phyloP scores from a whole-genome alignment of 2,329 filamentous ascomycete genomes.

The Paramyrothecium roridum region DNA sequence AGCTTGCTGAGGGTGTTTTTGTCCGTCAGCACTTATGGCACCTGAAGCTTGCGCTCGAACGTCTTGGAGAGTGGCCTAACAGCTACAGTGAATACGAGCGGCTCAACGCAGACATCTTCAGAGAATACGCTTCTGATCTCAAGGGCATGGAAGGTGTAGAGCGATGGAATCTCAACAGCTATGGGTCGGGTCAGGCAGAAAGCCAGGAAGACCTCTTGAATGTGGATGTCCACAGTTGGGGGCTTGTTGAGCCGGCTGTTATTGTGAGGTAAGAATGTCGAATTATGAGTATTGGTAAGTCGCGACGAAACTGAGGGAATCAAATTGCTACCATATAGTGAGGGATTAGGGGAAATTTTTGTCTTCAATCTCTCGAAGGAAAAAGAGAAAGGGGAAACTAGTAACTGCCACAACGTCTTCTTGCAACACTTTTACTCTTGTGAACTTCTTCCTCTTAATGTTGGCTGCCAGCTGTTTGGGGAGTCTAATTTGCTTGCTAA shows the following conservation, averaged over 20 bases:
- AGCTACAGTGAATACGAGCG: slow-evolving; percentile 42
- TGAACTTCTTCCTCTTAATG: too few relatives aligned
- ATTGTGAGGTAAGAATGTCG: neutral
- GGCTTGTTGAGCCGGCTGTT: slow-evolving; percentile 7
- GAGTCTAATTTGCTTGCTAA: too few relatives aligned
- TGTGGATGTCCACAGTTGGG: slow-evolving; percentile 18
- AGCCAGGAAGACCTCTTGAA: slow-evolving; percentile 25
- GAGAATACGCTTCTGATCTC: slow-evolving; percentile 32
- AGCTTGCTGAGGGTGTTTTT: slow-evolving; percentile 21
- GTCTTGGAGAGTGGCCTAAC: slow-evolving; percentile 40
- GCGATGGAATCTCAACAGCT: slow-evolving; percentile 43
- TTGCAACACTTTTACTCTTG: too few relatives aligned
- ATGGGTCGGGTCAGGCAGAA: slow-evolving; percentile 43
- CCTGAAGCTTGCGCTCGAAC: slow-evolving; percentile 33
- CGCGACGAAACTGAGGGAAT: too few relatives aligned
- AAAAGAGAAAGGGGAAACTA: too few relatives aligned
- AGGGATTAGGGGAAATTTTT: too few relatives aligned
- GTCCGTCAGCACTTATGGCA: slow-evolving; percentile 31
- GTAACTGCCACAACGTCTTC: too few relatives aligned
- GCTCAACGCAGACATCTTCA: slow-evolving; percentile 40
- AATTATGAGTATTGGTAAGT: neutral
- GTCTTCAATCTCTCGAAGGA: too few relatives aligned
- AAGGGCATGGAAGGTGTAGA: slow-evolving; percentile 40
- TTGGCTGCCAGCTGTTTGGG: too few relatives aligned
- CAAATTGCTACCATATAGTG: too few relatives aligned